A percentile compares a stretch with the other conserved stretches of the same genome.
Evolutionary conservation across 257 asterid genomes (phyloP).

Genomic region (Solanum sejunctum): DNA sequence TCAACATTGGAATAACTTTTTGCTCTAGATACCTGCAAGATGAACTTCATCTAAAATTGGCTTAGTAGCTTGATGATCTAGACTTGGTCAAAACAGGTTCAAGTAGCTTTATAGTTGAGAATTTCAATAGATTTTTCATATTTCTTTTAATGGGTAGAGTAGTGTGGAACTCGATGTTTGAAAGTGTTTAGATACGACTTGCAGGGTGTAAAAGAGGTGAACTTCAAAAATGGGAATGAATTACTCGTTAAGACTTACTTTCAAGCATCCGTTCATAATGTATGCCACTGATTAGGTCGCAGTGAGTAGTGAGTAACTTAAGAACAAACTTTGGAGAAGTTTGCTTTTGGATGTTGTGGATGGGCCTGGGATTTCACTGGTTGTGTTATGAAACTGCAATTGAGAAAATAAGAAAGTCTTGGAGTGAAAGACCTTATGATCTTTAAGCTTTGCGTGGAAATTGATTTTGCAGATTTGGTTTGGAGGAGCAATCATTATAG

Average conservation of each 20-base stretch:
- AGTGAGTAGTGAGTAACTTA: neutral
- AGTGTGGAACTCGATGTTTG: neutral
- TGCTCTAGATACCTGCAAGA: neutral
- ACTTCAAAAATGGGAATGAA: neutral
- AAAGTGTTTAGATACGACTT: neutral
- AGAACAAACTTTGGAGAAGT: neutral
- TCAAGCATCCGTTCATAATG: neutral
- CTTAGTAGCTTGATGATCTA: neutral
- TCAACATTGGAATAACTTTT: neutral
- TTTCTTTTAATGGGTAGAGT: neutral
- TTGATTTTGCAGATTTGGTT: neutral
- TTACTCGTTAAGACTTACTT: neutral
- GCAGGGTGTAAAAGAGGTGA: neutral
- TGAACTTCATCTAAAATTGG: neutral
- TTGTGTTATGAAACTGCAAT: neutral
- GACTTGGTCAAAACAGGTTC: neutral
- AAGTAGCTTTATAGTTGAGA: neutral
- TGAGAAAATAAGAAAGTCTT: neutral
- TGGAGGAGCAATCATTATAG: neutral
- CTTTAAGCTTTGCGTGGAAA: neutral
- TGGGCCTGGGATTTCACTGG: neutral
- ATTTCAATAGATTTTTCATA: neutral
- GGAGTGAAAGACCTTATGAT: neutral
- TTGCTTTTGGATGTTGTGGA: neutral
- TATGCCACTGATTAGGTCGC: neutral